Evolutionary conservation across 2,329 filamentous ascomycete species (phyloP).

Genomic region (Botryotinia calthae): DNA sequence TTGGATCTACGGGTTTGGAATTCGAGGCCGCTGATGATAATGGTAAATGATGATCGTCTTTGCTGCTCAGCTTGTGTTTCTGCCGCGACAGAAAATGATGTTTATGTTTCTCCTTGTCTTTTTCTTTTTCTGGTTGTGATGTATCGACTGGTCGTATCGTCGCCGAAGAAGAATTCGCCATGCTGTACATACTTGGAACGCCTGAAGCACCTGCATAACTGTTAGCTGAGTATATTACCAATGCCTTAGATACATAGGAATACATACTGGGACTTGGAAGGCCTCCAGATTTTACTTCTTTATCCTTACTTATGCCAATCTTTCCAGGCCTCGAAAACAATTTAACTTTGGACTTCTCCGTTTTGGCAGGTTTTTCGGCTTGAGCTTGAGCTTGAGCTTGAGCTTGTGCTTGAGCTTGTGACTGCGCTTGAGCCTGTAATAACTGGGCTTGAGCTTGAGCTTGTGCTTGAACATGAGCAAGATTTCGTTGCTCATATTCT

Average conservation of each 20-base stretch:
- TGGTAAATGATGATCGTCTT: conserved; percentile 70
- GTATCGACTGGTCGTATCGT: conserved; percentile 67
- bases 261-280: conserved; percentile 70
- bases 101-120: conserved; percentile 69
- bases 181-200: conserved; percentile 64
- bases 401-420: background rate
- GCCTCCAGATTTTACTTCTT: conserved; percentile 62
- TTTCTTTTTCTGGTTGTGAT: conserved; percentile 46
- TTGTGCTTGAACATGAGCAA: background rate
- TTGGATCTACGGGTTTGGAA: conserved; percentile 71
- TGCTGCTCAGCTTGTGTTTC: conserved; percentile 71
- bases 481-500: conserved; percentile 38
- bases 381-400: conserved; percentile 28
- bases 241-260: conserved; percentile 56
- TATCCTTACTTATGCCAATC: conserved; percentile 64
- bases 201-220: conserved; percentile 40
- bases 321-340: conserved; percentile 76
- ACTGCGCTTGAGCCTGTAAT: conserved; percentile 37
- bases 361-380: conserved; percentile 58
- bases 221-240: conserved; percentile 46
- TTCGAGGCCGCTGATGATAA: conserved; percentile 75
- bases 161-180: conserved; percentile 73
- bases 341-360: conserved; percentile 77
- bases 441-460: background rate
- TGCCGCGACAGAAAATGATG: conserved; percentile 78